A percentile compares a stretch with the other conserved stretches of the same genome.
Conservation (phyloP, 2,329 filamentous ascomycete genomes). For the Venturia pyrina region DNA sequence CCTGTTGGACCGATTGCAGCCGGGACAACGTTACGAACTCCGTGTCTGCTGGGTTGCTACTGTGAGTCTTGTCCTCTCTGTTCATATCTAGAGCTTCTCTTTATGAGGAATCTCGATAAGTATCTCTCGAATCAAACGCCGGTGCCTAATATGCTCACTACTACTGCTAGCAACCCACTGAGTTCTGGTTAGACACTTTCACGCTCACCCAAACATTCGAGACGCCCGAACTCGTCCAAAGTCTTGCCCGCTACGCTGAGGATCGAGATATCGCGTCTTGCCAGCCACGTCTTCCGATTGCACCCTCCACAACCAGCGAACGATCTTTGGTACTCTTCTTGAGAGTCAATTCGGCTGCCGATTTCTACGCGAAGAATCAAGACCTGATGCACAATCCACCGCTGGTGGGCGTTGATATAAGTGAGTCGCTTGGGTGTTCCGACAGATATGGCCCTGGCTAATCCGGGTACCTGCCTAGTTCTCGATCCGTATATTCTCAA, state of each 20-base stretch:
- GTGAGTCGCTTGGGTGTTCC: constrained; percentile 21
- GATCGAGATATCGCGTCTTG: constrained; percentile 32
- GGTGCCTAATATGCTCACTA: constrained; percentile 4
- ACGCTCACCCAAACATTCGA: constrained; percentile 52
- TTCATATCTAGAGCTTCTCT: not conserved
- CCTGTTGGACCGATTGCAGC: constrained; percentile 58
- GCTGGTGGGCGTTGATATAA: constrained; percentile 65
- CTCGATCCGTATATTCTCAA: constrained; percentile 80
- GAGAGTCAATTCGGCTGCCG: constrained; percentile 64
- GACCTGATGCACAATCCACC: constrained; percentile 66
- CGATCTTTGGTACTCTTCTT: constrained; percentile 55
- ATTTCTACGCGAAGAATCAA: constrained; percentile 70
- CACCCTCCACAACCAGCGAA: constrained; percentile 14
- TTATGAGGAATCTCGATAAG: not conserved
- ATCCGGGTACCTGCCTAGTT: constrained; percentile 34
- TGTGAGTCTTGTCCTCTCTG: constrained; percentile 45
- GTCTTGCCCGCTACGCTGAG: constrained; percentile 53
- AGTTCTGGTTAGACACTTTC: constrained; percentile 60
- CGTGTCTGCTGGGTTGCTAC: constrained; percentile 89
- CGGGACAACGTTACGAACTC: constrained; percentile 75
- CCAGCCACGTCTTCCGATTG: constrained; percentile 15
- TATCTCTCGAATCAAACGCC: not conserved
- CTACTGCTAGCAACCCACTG: constrained; percentile 65
- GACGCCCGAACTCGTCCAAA: constrained; percentile 52
- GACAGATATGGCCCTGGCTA: not conserved